Percentiles rank a stretch among this genome's conserved stretches.
These are phyloP conservation scores for Trypanosomatidae sp. DNA, from an alignment of 208 protist genomes.

Conservation along the genomic window DNA sequence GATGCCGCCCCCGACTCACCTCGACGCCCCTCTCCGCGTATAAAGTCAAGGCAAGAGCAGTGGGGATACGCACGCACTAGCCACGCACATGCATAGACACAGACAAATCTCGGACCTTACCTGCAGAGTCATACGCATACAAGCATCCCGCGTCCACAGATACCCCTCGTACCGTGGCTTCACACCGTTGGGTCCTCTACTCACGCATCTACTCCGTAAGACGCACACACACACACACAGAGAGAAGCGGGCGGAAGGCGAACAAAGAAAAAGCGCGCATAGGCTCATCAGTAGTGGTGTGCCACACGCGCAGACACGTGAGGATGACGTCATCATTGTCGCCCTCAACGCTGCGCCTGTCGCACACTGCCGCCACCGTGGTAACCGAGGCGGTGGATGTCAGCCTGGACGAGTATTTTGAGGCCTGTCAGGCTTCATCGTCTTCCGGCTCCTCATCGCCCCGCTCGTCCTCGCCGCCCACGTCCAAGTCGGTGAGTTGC, in stretches of 20 bases:
- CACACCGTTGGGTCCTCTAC: background rate
- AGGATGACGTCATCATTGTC: constrained; percentile 2
- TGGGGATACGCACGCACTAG: background rate
- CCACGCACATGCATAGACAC: background rate
- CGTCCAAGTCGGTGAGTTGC: background rate
- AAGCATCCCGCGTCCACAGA: background rate
- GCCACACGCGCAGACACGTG: background rate
- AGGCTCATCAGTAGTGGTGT: background rate
- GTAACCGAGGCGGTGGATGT: constrained; percentile 12
- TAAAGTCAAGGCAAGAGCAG: background rate
- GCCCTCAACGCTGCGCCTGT: background rate
- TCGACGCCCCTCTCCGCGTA: background rate
- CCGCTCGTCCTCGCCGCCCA: constrained; percentile 10
- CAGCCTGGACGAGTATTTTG: constrained; percentile 52
- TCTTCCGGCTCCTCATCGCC: constrained; percentile 2
- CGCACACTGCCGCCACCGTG: background rate
- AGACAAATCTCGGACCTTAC: too few relatives aligned
- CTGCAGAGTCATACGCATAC: background rate
- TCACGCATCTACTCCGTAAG: background rate
- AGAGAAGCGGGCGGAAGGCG: background rate
- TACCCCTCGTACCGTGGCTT: background rate
- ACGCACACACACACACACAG: background rate
- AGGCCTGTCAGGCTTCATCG: constrained; percentile 29
- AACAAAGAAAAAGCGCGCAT: background rate
- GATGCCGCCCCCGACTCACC: background rate